Evolutionary conservation across 2,329 filamentous ascomycete species (phyloP).

Genomic region (Alternaria ethzedia): DNA sequence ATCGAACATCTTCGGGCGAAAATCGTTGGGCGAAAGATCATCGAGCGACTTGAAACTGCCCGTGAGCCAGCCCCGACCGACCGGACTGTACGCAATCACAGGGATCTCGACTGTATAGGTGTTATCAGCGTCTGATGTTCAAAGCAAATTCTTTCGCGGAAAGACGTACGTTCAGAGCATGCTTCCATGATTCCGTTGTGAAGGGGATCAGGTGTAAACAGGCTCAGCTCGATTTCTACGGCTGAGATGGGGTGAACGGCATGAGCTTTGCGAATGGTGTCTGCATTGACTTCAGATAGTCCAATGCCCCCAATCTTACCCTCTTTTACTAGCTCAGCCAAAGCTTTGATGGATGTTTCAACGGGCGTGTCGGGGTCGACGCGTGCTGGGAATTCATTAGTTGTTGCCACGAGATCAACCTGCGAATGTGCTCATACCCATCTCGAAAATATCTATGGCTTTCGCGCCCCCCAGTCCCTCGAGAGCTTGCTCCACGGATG

Average conservation of each 20-base stretch:
- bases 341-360: constrained; percentile 46
- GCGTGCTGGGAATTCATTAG: neutral
- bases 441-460: neutral
- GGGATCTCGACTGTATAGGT: constrained; percentile 61
- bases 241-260: constrained; percentile 59
- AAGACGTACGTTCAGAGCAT: constrained; percentile 45
- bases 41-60: constrained; percentile 50
- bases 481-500: neutral
- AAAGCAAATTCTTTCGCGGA: neutral
- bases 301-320: constrained; percentile 49
- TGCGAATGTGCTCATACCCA: neutral
- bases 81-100: constrained; percentile 68
- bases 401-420: neutral
- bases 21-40: constrained; percentile 62
- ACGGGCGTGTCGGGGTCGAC: constrained; percentile 29
- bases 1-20: constrained; percentile 52
- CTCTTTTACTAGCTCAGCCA: constrained; percentile 23
- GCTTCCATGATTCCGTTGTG: constrained; percentile 60
- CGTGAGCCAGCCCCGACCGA: constrained; percentile 62
- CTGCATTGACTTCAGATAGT: constrained; percentile 48
- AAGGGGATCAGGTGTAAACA: constrained; percentile 61
- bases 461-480: neutral
- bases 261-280: constrained; percentile 52
- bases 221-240: constrained; percentile 64
- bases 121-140: neutral